Conservation (phyloP, 148 eudicot species). For the Vaccinium corymbosum region DNA sequence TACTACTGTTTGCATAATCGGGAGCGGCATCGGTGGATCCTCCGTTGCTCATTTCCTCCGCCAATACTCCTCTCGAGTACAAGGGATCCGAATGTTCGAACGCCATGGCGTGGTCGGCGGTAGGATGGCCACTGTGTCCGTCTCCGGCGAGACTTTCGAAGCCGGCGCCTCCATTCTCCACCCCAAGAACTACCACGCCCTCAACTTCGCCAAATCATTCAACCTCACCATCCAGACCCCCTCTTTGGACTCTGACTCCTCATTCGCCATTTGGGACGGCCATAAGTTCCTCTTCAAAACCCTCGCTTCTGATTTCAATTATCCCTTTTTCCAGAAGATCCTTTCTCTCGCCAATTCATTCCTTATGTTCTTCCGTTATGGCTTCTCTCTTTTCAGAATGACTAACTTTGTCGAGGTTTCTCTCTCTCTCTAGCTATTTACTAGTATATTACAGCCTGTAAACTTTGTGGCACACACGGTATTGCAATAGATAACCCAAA, state of each 20-base stretch:
- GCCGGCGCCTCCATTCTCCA: conserved; percentile 88
- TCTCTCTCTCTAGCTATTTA: not conserved
- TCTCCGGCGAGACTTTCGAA: conserved; percentile 68
- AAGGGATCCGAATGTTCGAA: conserved; percentile 58
- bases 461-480: too few species aligned
- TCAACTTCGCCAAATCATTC: conserved; percentile 39
- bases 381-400: conserved; percentile 70
- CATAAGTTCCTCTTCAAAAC: conserved; percentile 52
- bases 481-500: too few species aligned
- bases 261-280: conserved; percentile 84
- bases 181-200: conserved; percentile 66
- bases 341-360: conserved; percentile 44
- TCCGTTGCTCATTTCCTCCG: conserved; percentile 90
- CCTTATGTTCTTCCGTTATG: conserved; percentile 57
- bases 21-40: conserved; percentile 78
- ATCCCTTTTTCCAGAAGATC: conserved; percentile 31
- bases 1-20: conserved; percentile 56
- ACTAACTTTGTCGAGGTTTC: conserved; percentile 61
- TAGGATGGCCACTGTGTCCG: conserved; percentile 73
- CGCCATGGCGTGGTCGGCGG: conserved; percentile 64
- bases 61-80: conserved; percentile 35
- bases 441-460: too few species aligned
- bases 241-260: conserved; percentile 20
- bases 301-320: conserved; percentile 29
- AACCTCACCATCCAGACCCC: conserved; percentile 29